These are phyloP conservation scores for Ustilago curta DNA, from an alignment of 1,284 basidiomycete genomes.

Conservation along the genomic window DNA sequence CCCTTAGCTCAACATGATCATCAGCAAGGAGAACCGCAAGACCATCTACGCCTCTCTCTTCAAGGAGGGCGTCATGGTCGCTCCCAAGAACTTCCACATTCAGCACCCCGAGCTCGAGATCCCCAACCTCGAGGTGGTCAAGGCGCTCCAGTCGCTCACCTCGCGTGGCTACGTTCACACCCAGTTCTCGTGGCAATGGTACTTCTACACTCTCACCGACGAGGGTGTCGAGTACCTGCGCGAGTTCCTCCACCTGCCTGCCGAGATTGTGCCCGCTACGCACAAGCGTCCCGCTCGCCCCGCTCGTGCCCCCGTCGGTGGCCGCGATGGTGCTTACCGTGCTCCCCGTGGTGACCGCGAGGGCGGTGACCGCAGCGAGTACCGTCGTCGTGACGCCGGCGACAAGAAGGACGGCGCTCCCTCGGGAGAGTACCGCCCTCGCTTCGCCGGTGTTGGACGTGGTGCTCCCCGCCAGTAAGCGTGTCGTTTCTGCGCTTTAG, in stretches of 20 bases:
- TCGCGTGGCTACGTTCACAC: constrained; percentile 97
- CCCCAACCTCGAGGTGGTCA: constrained; percentile 98
- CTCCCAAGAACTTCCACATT: constrained; percentile 98
- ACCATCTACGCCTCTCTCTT: constrained; percentile 68
- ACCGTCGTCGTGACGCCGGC: constrained; percentile 63
- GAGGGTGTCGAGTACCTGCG: constrained; percentile 70
- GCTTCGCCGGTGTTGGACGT: constrained; percentile 67
- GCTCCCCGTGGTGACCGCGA: constrained; percentile 65
- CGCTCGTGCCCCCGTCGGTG: constrained; percentile 61
- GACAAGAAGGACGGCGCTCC: constrained; percentile 68
- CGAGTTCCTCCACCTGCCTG: constrained; percentile 69
- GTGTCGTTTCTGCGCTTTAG: neutral
- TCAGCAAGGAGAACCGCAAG: constrained; percentile 69
- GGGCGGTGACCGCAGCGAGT: constrained; percentile 66
- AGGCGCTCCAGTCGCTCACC: constrained; percentile 97
- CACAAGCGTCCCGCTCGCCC: constrained; percentile 69
- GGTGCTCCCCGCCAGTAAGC: constrained; percentile 65
- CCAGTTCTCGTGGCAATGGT: constrained; percentile 75
- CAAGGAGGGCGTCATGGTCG: constrained; percentile 87
- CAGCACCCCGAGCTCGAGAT: constrained; percentile 98
- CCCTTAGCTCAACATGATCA: constrained; percentile 59
- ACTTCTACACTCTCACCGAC: constrained; percentile 70
- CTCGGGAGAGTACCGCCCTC: constrained; percentile 68
- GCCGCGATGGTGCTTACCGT: constrained; percentile 64
- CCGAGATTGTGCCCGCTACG: constrained; percentile 69